Evolutionary conservation across 2,329 filamentous ascomycete species (phyloP), one percentile per base, ranked within the genome.

Genomic region (Fusarium sublunatum): DNA sequence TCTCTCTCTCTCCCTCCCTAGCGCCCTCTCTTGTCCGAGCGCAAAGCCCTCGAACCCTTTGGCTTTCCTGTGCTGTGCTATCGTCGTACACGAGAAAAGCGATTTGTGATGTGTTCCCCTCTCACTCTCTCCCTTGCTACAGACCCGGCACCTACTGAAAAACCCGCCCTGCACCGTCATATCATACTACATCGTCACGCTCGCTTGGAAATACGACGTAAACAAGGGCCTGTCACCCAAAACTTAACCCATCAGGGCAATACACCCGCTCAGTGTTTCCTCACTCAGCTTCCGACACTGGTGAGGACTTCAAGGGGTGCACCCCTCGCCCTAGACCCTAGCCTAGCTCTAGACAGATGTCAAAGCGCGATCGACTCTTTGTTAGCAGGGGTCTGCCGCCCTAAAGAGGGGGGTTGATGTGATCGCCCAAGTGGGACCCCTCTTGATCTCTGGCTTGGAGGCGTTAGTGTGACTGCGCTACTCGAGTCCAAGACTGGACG

Each of bases 351-450:
- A 19, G 19, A 19, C 19, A 19, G 15, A 31, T 35, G 61, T 66
- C 65, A 64, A 68, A 65, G 65, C 64, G 58, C 49, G 45, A 48
- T 45, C 55, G 38, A 34, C 31, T 26, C 15, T 6, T 4, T 28
- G 19, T 3, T 43, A 66, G 58, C 64, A 67, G 60, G 64, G 58
- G 10, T 40, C 42, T 32, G 44, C 54, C 43, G 15, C 55, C 52
- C 46, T 49, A 38, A 35, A 13, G 10, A 6, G 31, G 31, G 5
- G 31, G 12, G 6, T 29, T 29, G 7, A 28, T 19, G 10, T 32
- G 45, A 59, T 62, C 48, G 58, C 47, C 34, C 29, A 25, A 39
- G 57, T 61, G 58, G 58, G 41, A 12, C 12, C 31, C 53, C 50
- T 34, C 40, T 49, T 39, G 57, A 66, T 68, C 61, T 60, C 42